phyloP scores from a whole-genome alignment of 768 basidiomycete genomes.

The Mrakia blollopis region DNA sequence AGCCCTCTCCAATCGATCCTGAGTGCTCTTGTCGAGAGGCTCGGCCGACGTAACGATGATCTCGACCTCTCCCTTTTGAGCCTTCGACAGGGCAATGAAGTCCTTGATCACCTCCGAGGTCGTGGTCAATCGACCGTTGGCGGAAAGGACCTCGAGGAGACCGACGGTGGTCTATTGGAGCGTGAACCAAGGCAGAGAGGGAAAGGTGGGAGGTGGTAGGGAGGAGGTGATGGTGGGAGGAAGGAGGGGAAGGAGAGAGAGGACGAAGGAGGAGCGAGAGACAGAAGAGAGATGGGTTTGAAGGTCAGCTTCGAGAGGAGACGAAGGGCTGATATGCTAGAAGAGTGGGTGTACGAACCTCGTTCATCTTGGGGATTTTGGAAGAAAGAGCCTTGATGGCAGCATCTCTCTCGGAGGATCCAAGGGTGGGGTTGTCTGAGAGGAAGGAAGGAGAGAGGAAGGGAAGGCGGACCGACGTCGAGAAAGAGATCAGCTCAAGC shows the following conservation, averaged over 20 bases:
- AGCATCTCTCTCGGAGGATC: conserved; percentile 63
- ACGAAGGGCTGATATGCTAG: too few species aligned
- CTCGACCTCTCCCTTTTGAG: conserved; percentile 87
- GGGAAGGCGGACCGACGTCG: neutral
- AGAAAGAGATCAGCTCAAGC: neutral
- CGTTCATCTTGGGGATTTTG: conserved; percentile 48
- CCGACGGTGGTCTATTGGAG: conserved; percentile 72
- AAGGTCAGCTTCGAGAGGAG: conserved; percentile 2
- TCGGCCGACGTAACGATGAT: conserved; percentile 84
- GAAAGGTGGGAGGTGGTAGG: neutral
- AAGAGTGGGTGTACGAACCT: conserved; percentile 17
- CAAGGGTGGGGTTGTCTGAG: conserved; percentile 78
- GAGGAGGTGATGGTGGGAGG: neutral
- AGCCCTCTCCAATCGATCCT: conserved; percentile 71
- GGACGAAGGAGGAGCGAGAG: neutral
- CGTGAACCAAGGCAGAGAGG: neutral
- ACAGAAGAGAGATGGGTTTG: neutral
- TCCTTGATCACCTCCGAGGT: conserved; percentile 80
- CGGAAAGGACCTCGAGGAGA: conserved; percentile 78
- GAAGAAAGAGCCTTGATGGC: conserved; percentile 66
- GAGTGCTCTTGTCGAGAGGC: conserved; percentile 69
- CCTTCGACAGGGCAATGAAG: conserved; percentile 80
- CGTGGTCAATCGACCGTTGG: conserved; percentile 86
- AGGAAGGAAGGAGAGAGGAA: neutral
- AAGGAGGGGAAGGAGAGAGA: neutral